phyloP scores from a whole-genome alignment of 2,329 filamentous ascomycete species.

The Didymella pomorum region DNA sequence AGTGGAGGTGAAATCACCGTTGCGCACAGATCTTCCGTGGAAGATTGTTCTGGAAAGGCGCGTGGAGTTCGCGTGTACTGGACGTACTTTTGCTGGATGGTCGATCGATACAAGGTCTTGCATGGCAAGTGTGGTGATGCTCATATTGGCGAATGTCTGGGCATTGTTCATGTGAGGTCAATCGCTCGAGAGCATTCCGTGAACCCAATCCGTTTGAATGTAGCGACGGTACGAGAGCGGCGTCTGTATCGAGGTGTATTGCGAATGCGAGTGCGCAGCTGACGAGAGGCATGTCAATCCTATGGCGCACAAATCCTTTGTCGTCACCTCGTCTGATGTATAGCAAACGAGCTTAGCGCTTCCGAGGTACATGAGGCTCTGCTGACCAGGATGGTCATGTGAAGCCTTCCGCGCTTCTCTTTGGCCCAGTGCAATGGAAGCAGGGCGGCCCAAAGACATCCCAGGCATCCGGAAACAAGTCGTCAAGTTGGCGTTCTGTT shows the following conservation, averaged over 20 bases:
- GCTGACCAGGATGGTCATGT: conserved; percentile 3
- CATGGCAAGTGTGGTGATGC: background rate
- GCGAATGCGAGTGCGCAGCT: conserved; percentile 1
- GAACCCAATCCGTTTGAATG: background rate
- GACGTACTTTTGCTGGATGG: background rate
- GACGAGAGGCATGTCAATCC: conserved; percentile 1
- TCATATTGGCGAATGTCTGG: background rate
- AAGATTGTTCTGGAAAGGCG: background rate
- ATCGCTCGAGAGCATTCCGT: background rate
- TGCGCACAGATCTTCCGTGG: conserved; percentile 17
- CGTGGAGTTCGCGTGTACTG: too few relatives aligned
- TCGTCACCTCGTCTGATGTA: background rate
- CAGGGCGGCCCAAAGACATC: background rate
- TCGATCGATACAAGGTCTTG: background rate
- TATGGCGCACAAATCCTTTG: background rate
- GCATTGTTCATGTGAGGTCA: background rate
- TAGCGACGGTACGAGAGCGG: background rate
- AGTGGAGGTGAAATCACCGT: conserved; percentile 7
- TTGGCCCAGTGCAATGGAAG: background rate
- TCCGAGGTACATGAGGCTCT: conserved; percentile 10
- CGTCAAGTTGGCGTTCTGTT: background rate
- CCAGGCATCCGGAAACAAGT: conserved; percentile 7
- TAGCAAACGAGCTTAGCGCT: background rate
- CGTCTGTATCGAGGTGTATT: background rate
- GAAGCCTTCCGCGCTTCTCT: background rate